Base-by-base conservation (phyloP, 768 basidiomycete genomes). In the Lactarius psammicola region DNA sequence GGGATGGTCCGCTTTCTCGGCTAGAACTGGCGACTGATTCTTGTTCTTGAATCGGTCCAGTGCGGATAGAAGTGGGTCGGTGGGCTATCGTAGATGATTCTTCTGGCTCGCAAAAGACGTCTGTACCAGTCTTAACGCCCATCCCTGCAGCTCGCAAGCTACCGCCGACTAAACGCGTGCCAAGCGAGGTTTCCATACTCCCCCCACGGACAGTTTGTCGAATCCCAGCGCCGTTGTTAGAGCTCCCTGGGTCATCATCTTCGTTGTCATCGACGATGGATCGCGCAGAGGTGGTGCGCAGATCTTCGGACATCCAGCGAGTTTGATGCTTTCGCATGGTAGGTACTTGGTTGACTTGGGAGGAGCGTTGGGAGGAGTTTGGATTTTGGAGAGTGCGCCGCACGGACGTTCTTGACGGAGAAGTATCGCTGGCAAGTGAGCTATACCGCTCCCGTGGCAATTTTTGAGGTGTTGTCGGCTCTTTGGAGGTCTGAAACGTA, bases 71-170 rank as follows among this genome's bases (percentile, higher is more conserved):
- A 38, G 30, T 33, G 11, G 46, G 38, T 31, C 59, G 62, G 31
- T 20, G 68, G 30, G 20, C 40, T 31, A 2, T 28, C 66, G 51
- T 63, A 23, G 59, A 17, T 17, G 55, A 31, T 15, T 59, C 44
- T 42, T 66, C 67, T 23, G 51, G 23, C 28, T 56, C 59, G 10
- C 49, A 42, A 23, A 82, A 82, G 6, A 78, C 75, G 60, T 81
- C 78, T 38, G 80, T 77, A 9, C 51, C 68, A 61, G 55, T 59
- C 56, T 55, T 68, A 64, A 73, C 80, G 34, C 80, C 81, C 63
- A 92, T 77, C 11, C 90, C 91, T 0, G 90, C 89, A 0, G 89
- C 88, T 56, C 87, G 80, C 64, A 92, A 72, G 18, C 85, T 85
- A 74, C 91, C 88, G 4, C 87, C 84, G 10, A 89, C 74, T 17